phyloP scores from a whole-genome alignment of 768 basidiomycete species.

The Suillus americanus region DNA sequence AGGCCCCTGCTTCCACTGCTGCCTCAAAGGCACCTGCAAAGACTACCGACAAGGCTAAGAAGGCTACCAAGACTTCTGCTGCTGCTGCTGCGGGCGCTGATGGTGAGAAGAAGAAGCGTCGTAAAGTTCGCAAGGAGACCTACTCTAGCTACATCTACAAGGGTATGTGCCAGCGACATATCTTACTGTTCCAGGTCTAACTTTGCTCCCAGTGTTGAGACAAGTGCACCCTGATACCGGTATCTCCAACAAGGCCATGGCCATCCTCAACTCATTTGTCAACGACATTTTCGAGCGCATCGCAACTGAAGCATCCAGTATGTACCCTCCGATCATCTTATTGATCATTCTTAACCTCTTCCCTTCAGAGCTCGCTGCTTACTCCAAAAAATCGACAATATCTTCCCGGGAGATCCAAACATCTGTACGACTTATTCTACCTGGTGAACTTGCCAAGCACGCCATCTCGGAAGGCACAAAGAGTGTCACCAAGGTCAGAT shows the following conservation, averaged over 20 bases:
- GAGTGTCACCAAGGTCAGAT: constrained; percentile 59
- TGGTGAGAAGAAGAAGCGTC: constrained; percentile 85
- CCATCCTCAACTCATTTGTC: constrained; percentile 94
- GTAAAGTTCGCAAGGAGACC: constrained; percentile 88
- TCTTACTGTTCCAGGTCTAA: constrained; percentile 6
- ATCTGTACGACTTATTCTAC: constrained; percentile 90
- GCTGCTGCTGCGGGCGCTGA: constrained; percentile 49
- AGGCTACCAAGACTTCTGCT: constrained; percentile 58
- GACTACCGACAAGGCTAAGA: constrained; percentile 41
- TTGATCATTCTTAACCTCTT: not conserved
- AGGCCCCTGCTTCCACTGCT: constrained; percentile 47
- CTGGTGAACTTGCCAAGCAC: constrained; percentile 97
- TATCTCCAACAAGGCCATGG: constrained; percentile 99
- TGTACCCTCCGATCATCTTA: constrained; percentile 25
- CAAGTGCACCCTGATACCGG: constrained; percentile 98
- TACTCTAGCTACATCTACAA: constrained; percentile 97
- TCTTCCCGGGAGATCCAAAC: constrained; percentile 99
- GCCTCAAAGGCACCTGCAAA: constrained; percentile 46
- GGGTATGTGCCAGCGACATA: constrained; percentile 39
- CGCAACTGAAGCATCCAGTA: constrained; percentile 86
- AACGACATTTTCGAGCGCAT: constrained; percentile 96
- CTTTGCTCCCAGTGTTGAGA: constrained; percentile 66
- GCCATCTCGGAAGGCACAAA: constrained; percentile 95
- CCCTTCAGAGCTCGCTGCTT: constrained; percentile 81
- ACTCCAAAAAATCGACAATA: constrained; percentile 99